A percentile compares a stretch with the other conserved stretches of the same genome.
Conservation (phyloP, 805 yeast species). For the Ogataea wickerhamii region DNA sequence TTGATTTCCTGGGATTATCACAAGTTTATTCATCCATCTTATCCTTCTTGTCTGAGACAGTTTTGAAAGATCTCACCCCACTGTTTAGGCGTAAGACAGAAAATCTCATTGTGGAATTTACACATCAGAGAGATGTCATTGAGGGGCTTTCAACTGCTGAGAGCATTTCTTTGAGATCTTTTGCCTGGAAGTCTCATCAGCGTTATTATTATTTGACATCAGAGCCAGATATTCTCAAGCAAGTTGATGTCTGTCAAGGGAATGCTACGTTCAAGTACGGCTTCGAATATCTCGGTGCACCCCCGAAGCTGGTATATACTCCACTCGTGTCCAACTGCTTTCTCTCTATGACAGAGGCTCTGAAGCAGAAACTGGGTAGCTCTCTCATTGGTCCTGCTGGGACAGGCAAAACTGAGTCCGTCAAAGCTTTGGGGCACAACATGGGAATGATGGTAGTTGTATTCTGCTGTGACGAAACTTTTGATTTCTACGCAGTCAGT, state of each 20-base stretch:
- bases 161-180: slow-evolving; percentile 12
- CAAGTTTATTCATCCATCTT: slow-evolving; percentile 7
- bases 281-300: slow-evolving; percentile 75
- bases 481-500: slow-evolving; percentile 76
- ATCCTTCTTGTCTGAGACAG: slow-evolving; percentile 29
- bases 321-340: slow-evolving; percentile 65
- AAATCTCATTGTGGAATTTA: slow-evolving; percentile 59
- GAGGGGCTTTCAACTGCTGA: slow-evolving; percentile 4
- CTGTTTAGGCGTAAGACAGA: slow-evolving; percentile 47
- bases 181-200: slow-evolving; percentile 52
- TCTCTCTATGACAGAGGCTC: slow-evolving; percentile 68
- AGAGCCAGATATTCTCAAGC: slow-evolving; percentile 19
- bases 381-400: slow-evolving; percentile 96
- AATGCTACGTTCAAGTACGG: slow-evolving; percentile 58
- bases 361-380: slow-evolving; percentile 76
- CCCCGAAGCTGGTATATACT: slow-evolving; percentile 71
- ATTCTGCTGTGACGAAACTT: slow-evolving; percentile 87
- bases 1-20: slow-evolving; percentile 14
- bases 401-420: slow-evolving; percentile 91
- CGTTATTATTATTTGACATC: slow-evolving; percentile 39
- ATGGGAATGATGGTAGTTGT: slow-evolving; percentile 81
- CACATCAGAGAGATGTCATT: slow-evolving; percentile 51
- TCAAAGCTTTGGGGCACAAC: slow-evolving; percentile 77
- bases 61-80: slow-evolving; percentile 25
- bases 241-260: slow-evolving; percentile 49